A percentile compares a stretch with the other conserved stretches of the same genome.
Conservation (phyloP, 805 yeast species). For the Jamesozyma lodderae region DNA sequence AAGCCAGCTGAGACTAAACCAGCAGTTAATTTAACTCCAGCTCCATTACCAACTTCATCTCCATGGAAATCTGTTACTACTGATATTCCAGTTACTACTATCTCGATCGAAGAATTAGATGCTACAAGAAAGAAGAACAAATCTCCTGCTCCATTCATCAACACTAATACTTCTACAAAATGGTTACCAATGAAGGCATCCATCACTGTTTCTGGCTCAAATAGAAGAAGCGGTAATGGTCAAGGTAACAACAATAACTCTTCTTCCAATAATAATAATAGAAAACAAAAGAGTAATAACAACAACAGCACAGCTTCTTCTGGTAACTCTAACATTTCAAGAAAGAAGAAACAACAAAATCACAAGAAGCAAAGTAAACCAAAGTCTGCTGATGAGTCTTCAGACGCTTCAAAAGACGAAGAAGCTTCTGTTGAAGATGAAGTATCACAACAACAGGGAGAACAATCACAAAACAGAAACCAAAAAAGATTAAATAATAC, state of each 20-base stretch:
- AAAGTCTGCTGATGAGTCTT: background rate
- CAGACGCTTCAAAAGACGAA: background rate
- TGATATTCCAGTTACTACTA: conserved; percentile 21
- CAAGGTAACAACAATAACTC: conserved; percentile 8
- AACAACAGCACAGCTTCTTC: background rate
- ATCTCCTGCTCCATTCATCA: conserved; percentile 12
- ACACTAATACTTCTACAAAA: conserved; percentile 32
- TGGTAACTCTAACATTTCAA: conserved; percentile 3
- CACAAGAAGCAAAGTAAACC: conserved; percentile 2
- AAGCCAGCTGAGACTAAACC: conserved; percentile 5
- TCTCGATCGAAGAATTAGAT: conserved; percentile 15
- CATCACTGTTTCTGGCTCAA: conserved; percentile 33
- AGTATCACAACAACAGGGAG: background rate
- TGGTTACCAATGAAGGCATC: conserved; percentile 66
- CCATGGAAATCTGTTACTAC: conserved; percentile 27
- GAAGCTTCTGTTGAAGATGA: conserved; percentile 3
- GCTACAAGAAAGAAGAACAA: conserved; percentile 13
- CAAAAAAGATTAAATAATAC: conserved; percentile 2
- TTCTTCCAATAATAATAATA: conserved; percentile 5
- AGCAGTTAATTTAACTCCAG: conserved; percentile 23
- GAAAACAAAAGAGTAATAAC: conserved; percentile 8
- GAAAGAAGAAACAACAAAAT: conserved; percentile 6
- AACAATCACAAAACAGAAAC: conserved; percentile 4
- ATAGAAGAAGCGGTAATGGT: conserved; percentile 11
- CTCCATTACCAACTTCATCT: conserved; percentile 29